A percentile compares a stretch with the other conserved stretches of the same genome.
phyloP scores from a whole-genome alignment of 345 rosid species.

The Trapa incisa region DNA sequence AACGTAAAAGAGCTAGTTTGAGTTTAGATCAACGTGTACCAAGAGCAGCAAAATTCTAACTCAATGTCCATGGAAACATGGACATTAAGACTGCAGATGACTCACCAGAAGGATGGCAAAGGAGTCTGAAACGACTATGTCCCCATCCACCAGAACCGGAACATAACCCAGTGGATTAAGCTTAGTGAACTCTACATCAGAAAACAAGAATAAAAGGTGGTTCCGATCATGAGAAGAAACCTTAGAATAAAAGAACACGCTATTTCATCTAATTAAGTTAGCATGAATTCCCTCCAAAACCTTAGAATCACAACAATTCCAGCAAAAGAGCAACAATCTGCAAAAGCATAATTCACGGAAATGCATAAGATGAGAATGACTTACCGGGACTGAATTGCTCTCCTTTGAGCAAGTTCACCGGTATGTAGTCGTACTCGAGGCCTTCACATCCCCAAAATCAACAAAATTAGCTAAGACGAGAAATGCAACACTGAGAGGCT shows the following conservation, averaged over 20 bases:
- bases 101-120: slow-evolving; percentile 56
- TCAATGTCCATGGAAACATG: not conserved
- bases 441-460: slow-evolving; percentile 22
- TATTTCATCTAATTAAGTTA: too few relatives aligned
- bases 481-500: not conserved
- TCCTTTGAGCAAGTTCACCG: slow-evolving; percentile 47
- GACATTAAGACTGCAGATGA: not conserved
- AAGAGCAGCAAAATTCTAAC: not conserved
- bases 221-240: not conserved
- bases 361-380: not conserved
- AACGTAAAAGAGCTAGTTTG: not conserved
- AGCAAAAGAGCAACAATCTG: too few relatives aligned
- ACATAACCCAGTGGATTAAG: slow-evolving; percentile 76
- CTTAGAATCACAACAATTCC: too few relatives aligned
- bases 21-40: not conserved
- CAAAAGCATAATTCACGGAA: not conserved
- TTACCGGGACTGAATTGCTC: slow-evolving; percentile 56
- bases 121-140: slow-evolving; percentile 52
- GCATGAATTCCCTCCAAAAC: too few relatives aligned
- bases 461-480: not conserved
- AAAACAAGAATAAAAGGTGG: not conserved
- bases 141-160: slow-evolving; percentile 69
- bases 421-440: slow-evolving; percentile 45
- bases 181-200: slow-evolving; percentile 43
- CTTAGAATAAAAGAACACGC: not conserved